These are phyloP conservation scores for Sporothrix sp. DNA, from an alignment of 2,329 filamentous ascomycete genomes.

Conservation along the genomic window DNA sequence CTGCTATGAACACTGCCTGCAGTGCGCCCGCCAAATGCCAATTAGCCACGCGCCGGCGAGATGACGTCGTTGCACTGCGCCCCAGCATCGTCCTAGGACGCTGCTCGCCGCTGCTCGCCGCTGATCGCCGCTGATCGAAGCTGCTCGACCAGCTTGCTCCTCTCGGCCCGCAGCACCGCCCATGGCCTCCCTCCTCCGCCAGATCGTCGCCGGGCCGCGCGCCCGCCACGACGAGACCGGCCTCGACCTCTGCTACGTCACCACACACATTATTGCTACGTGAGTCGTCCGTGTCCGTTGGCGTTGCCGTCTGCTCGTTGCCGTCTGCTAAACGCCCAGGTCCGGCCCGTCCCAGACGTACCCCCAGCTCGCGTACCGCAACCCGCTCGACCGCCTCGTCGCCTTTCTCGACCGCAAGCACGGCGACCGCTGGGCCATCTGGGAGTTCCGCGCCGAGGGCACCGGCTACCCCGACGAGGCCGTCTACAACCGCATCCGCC, in stretches of 20 bases:
- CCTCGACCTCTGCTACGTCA: slow-evolving; percentile 93
- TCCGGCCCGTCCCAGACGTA: slow-evolving; percentile 86
- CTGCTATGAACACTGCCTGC: not conserved
- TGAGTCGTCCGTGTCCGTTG: slow-evolving; percentile 21
- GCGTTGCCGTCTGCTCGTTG: not conserved
- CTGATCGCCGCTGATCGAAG: no score
- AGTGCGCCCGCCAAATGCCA: no score
- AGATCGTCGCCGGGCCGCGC: slow-evolving; percentile 83
- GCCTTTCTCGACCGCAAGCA: slow-evolving; percentile 82
- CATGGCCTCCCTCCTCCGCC: slow-evolving; percentile 72
- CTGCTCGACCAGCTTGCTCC: no score
- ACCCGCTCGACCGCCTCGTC: slow-evolving; percentile 79
- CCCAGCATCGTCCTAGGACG: no score
- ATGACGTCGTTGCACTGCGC: not conserved
- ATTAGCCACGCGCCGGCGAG: not conserved
- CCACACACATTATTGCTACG: slow-evolving; percentile 62
- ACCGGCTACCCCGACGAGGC: slow-evolving; percentile 89
- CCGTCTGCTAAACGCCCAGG: slow-evolving; percentile 46
- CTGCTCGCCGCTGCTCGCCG: no score
- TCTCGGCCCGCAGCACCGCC: no score
- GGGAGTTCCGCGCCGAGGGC: slow-evolving; percentile 95
- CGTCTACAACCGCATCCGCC: slow-evolving; percentile 74
- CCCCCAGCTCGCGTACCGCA: slow-evolving; percentile 86
- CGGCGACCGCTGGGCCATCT: slow-evolving; percentile 79
- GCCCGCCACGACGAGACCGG: slow-evolving; percentile 76